Base-by-base conservation (phyloP, 371 early-diverging fungal genomes). In the Mucor lusitanicus region DNA sequence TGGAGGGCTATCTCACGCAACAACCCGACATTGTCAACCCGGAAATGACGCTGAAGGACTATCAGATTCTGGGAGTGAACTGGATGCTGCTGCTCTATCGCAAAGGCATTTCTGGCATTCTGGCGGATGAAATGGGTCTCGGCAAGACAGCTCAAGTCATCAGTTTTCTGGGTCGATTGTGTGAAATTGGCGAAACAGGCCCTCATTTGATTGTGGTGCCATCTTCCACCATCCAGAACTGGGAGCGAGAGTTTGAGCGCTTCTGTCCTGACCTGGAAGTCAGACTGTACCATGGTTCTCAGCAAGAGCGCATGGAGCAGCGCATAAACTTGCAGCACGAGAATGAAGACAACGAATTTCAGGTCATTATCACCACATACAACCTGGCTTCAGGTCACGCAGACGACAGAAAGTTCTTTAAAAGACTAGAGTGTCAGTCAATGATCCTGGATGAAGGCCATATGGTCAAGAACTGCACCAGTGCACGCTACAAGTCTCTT, bases 111-210 rank as follows among this genome's bases (percentile, higher is more conserved):
- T 93, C 94, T 3, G 94, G 96, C 5, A 96, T 97, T 66, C 75
- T 97, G 27, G 97, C 96, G 0, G 97, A 96, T 71, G 95, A 95
- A 84, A 97, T 95, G 96, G 99, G 98, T 7, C 88, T 99, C 11
- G 99, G 99, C n/a, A 99, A 99, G 77, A 98, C 99, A 4, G 92
- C 96, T 8, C 98, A 98, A 72, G 94, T 96, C 6, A 97, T 99
- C 68, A 80, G 92, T 32, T 94, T 96, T 63, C 63, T 99, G 37
- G 90, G 90, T 13, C 81, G 85, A 15, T 80, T 94, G 13, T 69
- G 82, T 3, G 88, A 90, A 54, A 66, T 79, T 15, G 88, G 85
- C 0, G 78, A 84, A 21, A 55, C 68, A 7, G 94, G 94, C 0
- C 94, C 94, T 7, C 93, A 92, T 75, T 61, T 97, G 19, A 82